Base-by-base conservation (phyloP, 306 rosid genomes). In the Cucurbita argyrosperma region DNA sequence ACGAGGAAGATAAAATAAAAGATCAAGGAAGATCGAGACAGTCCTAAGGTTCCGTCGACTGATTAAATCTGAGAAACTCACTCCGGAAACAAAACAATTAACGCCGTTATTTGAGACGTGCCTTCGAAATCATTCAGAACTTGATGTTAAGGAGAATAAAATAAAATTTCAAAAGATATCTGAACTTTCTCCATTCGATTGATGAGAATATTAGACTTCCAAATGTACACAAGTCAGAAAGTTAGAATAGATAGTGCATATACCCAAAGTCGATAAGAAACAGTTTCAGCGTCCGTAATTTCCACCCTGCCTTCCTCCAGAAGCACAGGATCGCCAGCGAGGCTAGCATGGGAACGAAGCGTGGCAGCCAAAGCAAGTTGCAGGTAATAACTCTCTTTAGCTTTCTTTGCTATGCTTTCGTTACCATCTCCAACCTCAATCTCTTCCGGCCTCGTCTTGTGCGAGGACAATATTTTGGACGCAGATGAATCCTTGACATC, bases 181-280 rank as follows among this genome's bases (percentile, higher is more conserved):
- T 7, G 19, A 7, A 68, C 53, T 3, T 6, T 18, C 47, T 47
- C 26, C 40, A 21, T 13, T 68, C 47, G 42, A 23, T 21, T 47
- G 7, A 39, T 23, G 18, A 46, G 40, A 68, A 30, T 15, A 16
- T 14, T 14, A 26, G 21, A 23, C 43, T 0, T 68, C 19, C 8
- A 46, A 68, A 70, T 68, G 16, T 47, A 68, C 74, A 47, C 23
- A 47, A 21, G 58, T 49, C 58, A 69, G 21, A 49, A 69, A 49
- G 43, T 23, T 69, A 8, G 71, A 54, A 74, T 3, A 54, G 49
- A 39, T 60, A 40, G 59, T 74, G 72, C 39, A 58, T 57, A 70
- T 84, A 94, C 99, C 99, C 99, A 94, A 19, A 94, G 87, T 35
- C 99, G 92, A 80, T 94, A 91, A 59, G 99, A 94, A 81, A 91